These are phyloP conservation scores for Lactifluus rugatus DNA, from an alignment of 768 basidiomycete species.

Conservation along the genomic window DNA sequence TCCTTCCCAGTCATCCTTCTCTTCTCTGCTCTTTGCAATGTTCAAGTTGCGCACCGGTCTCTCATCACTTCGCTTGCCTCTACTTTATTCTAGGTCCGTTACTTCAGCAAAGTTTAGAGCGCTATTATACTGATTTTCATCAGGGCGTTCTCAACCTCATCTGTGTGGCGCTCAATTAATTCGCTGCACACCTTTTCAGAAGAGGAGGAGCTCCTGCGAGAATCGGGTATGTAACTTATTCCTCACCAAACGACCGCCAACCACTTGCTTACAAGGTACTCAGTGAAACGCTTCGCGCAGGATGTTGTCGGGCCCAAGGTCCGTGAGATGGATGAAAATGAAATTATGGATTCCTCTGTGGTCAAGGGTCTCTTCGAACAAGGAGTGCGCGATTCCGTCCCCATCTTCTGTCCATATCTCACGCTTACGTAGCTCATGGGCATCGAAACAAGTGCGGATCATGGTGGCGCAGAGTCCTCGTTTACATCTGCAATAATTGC, in stretches of 20 bases:
- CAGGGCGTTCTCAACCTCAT: slow-evolving; percentile 21
- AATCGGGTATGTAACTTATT: slow-evolving; percentile 52
- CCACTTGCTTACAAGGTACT: slow-evolving; percentile 3
- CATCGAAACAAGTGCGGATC: slow-evolving; percentile 79
- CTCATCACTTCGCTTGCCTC: neutral
- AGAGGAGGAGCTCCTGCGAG: slow-evolving; percentile 89
- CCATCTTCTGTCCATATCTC: neutral
- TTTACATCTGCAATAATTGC: slow-evolving; percentile 95
- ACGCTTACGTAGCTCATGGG: slow-evolving; percentile 72
- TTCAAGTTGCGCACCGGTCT: slow-evolving; percentile 23
- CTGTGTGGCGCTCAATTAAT: slow-evolving; percentile 26
- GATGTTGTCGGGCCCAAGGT: slow-evolving; percentile 89
- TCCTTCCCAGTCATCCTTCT: neutral
- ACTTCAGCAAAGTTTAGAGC: slow-evolving; percentile 6
- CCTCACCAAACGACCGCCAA: neutral
- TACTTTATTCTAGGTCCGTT: neutral
- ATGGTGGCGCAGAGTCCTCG: slow-evolving; percentile 81
- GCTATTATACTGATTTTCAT: slow-evolving; percentile 7
- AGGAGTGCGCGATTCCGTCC: slow-evolving; percentile 48
- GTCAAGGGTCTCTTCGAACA: slow-evolving; percentile 90
- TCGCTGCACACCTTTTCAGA: slow-evolving; percentile 84
- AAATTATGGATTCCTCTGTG: slow-evolving; percentile 81
- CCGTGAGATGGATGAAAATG: slow-evolving; percentile 96
- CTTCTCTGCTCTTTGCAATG: slow-evolving; percentile 10
- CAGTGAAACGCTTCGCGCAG: slow-evolving; percentile 80